Base-by-base conservation (phyloP, 176 grass and related monocot genomes). In the Musa troglodytarum region DNA sequence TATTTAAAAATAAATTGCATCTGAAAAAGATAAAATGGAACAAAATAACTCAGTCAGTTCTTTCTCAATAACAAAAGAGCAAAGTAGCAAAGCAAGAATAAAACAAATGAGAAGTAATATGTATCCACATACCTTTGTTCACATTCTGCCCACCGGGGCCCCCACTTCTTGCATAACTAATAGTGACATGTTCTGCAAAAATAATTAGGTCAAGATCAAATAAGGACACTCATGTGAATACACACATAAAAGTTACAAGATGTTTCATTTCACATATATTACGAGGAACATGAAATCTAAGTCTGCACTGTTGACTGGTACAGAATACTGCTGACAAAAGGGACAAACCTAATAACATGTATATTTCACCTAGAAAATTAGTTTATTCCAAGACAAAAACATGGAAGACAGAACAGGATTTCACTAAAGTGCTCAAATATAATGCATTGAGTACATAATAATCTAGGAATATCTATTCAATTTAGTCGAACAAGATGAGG, bases 61-160 rank as follows among this genome's bases (percentile, higher is more conserved):
- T 11, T 74, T 74, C 72, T 26, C 23, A 28, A 10, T 74, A 57
- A 28, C 11, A 0, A 15, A 11, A 43, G 68, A 3, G 43, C 4
- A 26, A 9, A 61, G 13, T 1, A 13, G 16, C 16, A 16, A 22
- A 84, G 3, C 49, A 23, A 5, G 49, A 52, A 76, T 72, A 76
- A 9, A 11, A 70, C 9, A 86, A 62, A 1, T 2, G 64, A 9
- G 29, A 78, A 57, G 24, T 5, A 28, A 62, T 12, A 55, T 76
- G 20, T 49, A 51, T 8, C 14, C 11, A 71, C 29, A 49, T 79
- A 99, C 90, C 84, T 99, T 99, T 99, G 34, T 99, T 99, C 14
- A 99, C 95, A 87, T 99, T 94, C 74, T 99, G 95, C 81, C 95
- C 95, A 86, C 95, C 95, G 16, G 95, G 86, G 9, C 90, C 90